Conservation (phyloP, 2,329 filamentous ascomycete genomes). For the Dothideomycetes sp. region DNA sequence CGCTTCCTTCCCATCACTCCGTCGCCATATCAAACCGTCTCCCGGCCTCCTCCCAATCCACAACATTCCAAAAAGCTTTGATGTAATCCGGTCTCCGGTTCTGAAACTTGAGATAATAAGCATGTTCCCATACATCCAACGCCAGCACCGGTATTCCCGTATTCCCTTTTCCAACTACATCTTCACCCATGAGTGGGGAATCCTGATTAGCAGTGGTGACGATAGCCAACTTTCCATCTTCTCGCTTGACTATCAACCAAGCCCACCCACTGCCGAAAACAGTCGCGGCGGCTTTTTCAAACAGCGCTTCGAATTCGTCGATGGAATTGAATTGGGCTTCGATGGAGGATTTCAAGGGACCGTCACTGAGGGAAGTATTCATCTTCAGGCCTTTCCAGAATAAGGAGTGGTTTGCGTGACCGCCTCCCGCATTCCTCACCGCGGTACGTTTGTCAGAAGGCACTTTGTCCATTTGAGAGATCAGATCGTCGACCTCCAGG, state of each 20-base stretch:
- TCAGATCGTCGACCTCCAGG: slow-evolving; percentile 48
- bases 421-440: too few species aligned
- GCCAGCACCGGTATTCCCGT: too few species aligned
- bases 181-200: slow-evolving; percentile 35
- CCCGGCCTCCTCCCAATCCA: slow-evolving; percentile 68
- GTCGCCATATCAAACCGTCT: slow-evolving; percentile 44
- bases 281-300: slow-evolving; percentile 55
- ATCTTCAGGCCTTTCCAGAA: slow-evolving; percentile 80
- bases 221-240: slow-evolving; percentile 55
- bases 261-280: slow-evolving; percentile 84
- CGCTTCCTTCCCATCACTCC: background rate
- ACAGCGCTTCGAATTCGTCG: slow-evolving; percentile 55
- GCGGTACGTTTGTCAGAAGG: slow-evolving; percentile 87
- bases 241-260: slow-evolving; percentile 68
- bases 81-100: slow-evolving; percentile 69
- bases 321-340: slow-evolving; percentile 62
- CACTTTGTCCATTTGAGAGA: slow-evolving; percentile 55
- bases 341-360: slow-evolving; percentile 50
- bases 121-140: slow-evolving; percentile 78
- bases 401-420: slow-evolving; percentile 85
- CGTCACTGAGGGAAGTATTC: slow-evolving; percentile 51
- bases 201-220: slow-evolving; percentile 83
- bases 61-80: slow-evolving; percentile 66
- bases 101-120: slow-evolving; percentile 78
- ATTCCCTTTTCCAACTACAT: background rate